Percentiles rank a stretch among this genome's conserved stretches.
phyloP scores from a whole-genome alignment of 768 basidiomycete genomes.

The Suillus hirtellus region DNA sequence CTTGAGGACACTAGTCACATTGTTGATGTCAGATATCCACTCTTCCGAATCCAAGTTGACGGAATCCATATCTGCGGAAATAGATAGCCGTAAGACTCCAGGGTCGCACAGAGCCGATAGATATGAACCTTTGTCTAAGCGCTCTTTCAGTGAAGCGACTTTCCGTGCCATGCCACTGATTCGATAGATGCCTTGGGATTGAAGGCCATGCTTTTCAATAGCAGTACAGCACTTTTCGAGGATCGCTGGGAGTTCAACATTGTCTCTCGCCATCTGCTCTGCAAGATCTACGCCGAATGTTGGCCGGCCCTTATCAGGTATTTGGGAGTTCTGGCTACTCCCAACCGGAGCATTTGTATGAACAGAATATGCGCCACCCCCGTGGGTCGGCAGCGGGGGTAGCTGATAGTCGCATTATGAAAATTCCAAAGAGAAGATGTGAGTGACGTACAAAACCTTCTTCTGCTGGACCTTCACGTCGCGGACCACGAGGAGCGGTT shows the following conservation, averaged over 20 bases:
- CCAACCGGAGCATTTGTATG: constrained; percentile 27
- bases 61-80: constrained; percentile 68
- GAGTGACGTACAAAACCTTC: constrained; percentile 87
- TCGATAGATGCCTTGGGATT: constrained; percentile 88
- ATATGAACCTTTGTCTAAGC: constrained; percentile 77
- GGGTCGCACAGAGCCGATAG: background rate
- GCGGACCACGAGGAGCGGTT: constrained; percentile 61
- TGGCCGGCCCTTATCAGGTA: constrained; percentile 64
- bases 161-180: constrained; percentile 90
- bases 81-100: constrained; percentile 24
- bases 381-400: constrained; percentile 57
- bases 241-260: constrained; percentile 84
- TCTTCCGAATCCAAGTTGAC: constrained; percentile 88
- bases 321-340: constrained; percentile 30
- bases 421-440: constrained; percentile 10
- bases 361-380: constrained; percentile 26
- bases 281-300: constrained; percentile 93
- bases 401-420: constrained; percentile 40
- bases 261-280: constrained; percentile 92
- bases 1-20: constrained; percentile 91
- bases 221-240: constrained; percentile 87
- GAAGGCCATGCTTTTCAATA: constrained; percentile 87
- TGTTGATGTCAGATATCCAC: constrained; percentile 94
- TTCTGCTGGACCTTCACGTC: constrained; percentile 85
- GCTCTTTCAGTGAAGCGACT: constrained; percentile 78